Percentiles rank a stretch among this genome's conserved stretches.
Conservation (phyloP, 495 filamentous ascomycete genomes). For the Xylaria castorea region DNA sequence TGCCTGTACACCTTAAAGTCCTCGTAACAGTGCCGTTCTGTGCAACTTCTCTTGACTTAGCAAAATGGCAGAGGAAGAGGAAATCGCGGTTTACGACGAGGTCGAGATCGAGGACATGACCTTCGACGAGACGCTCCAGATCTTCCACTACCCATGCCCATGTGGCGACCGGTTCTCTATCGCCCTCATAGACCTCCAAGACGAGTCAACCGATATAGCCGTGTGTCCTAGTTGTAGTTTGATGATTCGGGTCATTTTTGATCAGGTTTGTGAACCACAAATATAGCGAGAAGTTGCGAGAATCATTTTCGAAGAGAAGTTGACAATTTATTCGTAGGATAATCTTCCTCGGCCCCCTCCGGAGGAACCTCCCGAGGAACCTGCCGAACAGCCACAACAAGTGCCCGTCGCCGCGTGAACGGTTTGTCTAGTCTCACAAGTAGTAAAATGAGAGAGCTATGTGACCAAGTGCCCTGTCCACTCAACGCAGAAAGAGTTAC, state of each 20-base stretch:
- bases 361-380: slow-evolving; percentile 33
- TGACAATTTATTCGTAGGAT: slow-evolving; percentile 39
- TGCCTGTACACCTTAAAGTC: neutral
- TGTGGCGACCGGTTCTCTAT: slow-evolving; percentile 99
- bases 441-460: neutral
- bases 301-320: neutral
- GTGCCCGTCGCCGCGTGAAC: slow-evolving; percentile 40
- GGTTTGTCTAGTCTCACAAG: neutral
- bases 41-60: neutral
- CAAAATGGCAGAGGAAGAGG: slow-evolving; percentile 70
- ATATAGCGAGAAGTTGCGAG: neutral
- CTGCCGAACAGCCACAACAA: slow-evolving; percentile 32
- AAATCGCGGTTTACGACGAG: slow-evolving; percentile 88
- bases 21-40: neutral
- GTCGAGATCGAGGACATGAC: slow-evolving; percentile 99
- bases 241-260: slow-evolving; percentile 95
- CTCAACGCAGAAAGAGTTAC: slow-evolving; percentile 7
- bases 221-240: slow-evolving; percentile 96
- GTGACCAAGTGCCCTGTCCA: neutral
- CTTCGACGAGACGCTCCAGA: slow-evolving; percentile 79
- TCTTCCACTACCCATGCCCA: slow-evolving; percentile 95
- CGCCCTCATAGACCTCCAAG: slow-evolving; percentile 78
- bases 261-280: slow-evolving; percentile 65
- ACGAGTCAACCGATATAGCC: slow-evolving; percentile 83
- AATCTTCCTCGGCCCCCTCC: slow-evolving; percentile 43